Evolutionary conservation across 106 monocot species (phyloP).

Genomic region (Dendrobium nobile): DNA sequence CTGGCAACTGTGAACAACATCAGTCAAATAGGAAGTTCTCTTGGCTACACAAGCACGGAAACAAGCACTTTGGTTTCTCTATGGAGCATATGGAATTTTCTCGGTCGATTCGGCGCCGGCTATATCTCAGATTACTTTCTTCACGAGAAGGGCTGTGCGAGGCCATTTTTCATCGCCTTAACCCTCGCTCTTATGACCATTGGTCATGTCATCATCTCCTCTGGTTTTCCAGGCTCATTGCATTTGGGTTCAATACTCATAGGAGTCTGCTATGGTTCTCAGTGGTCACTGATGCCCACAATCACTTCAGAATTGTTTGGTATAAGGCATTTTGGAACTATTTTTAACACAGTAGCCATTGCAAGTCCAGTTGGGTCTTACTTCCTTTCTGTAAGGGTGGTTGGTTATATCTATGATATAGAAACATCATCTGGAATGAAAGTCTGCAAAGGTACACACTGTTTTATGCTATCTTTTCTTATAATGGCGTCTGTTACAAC

Average conservation of each 20-base stretch:
- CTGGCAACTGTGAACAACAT: slow-evolving; percentile 91
- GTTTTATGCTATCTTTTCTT: slow-evolving; percentile 74
- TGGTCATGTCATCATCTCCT: slow-evolving; percentile 60
- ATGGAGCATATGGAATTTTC: slow-evolving; percentile 98
- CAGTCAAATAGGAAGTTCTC: slow-evolving; percentile 71
- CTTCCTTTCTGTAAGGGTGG: slow-evolving; percentile 72
- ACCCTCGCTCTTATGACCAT: slow-evolving; percentile 63
- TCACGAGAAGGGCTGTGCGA: slow-evolving; percentile 23
- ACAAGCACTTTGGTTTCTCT: slow-evolving; percentile 63
- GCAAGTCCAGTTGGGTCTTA: slow-evolving; percentile 86
- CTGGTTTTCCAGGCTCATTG: slow-evolving; percentile 55
- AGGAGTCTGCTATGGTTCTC: slow-evolving; percentile 82
- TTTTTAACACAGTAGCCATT: slow-evolving; percentile 75
- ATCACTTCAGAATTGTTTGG: slow-evolving; percentile 90
- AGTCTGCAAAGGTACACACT: slow-evolving; percentile 43
- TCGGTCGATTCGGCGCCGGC: slow-evolving; percentile 73
- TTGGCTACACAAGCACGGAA: slow-evolving; percentile 45
- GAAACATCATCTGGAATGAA: slow-evolving; percentile 30
- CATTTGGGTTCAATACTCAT: slow-evolving; percentile 64
- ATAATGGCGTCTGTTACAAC: slow-evolving; percentile 54
- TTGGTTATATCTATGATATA: slow-evolving; percentile 78
- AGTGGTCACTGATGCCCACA: slow-evolving; percentile 89
- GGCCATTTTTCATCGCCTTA: slow-evolving; percentile 69
- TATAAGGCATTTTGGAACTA: slow-evolving; percentile 76
- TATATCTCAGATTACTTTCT: slow-evolving; percentile 73